Evolutionary conservation across 1,139 yeast genomes (phyloP).

Genomic region (Suhomyces choctaworum): DNA sequence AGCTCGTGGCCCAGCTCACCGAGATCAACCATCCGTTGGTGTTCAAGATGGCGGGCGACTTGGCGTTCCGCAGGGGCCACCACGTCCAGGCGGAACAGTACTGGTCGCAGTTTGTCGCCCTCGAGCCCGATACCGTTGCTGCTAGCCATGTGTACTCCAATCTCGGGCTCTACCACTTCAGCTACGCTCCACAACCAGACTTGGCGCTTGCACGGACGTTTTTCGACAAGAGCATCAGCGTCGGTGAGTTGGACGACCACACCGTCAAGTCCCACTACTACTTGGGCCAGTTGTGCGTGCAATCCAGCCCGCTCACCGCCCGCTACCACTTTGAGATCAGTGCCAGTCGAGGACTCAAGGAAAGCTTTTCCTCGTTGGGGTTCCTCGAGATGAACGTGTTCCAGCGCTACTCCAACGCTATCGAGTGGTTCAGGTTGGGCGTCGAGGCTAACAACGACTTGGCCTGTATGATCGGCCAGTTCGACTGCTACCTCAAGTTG

Average conservation of each 20-base stretch:
- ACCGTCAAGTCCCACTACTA: conserved; percentile 73
- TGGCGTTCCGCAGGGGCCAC: conserved; percentile 52
- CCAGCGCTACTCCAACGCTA: conserved; percentile 53
- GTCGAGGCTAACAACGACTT: conserved; percentile 58
- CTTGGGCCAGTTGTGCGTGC: conserved; percentile 67
- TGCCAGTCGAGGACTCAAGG: conserved; percentile 74
- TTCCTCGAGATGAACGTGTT: conserved; percentile 73
- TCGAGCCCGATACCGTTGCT: conserved; percentile 56
- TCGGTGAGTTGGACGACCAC: conserved; percentile 56
- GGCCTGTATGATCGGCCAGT: conserved; percentile 71
- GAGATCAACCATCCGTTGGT: conserved; percentile 67
- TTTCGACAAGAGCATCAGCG: conserved; percentile 60
- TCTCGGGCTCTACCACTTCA: conserved; percentile 64
- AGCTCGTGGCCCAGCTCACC: conserved; percentile 61
- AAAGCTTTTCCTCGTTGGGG: conserved; percentile 75
- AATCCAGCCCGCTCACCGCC: conserved; percentile 56
- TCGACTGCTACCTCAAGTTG: conserved; percentile 52
- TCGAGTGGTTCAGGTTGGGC: conserved; percentile 86
- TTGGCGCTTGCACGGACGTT: conserved; percentile 52
- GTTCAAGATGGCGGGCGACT: conserved; percentile 71
- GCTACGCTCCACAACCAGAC: conserved; percentile 45
- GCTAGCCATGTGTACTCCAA: conserved; percentile 74
- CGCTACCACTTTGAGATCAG: conserved; percentile 73
- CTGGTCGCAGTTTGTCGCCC: conserved; percentile 58
- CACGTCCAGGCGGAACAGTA: conserved; percentile 54